Percentiles rank a stretch among this genome's conserved stretches.
These are phyloP conservation scores for Calocybe cyanea DNA, from an alignment of 768 basidiomycete species.

Conservation along the genomic window DNA sequence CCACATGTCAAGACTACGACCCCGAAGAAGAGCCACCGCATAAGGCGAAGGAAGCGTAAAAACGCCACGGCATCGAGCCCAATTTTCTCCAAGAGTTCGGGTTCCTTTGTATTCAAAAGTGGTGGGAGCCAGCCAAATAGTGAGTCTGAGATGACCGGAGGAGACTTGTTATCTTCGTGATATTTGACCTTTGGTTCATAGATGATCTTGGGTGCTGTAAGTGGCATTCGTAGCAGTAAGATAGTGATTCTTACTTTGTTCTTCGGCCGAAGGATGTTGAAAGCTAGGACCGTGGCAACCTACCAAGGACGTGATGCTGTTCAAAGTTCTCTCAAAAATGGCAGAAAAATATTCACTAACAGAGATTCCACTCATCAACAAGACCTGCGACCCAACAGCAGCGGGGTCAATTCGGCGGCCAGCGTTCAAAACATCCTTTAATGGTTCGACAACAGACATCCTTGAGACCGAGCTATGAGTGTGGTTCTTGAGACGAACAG, in stretches of 20 bases:
- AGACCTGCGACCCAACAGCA: constrained; percentile 71
- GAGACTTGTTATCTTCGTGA: constrained; percentile 67
- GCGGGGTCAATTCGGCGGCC: constrained; percentile 35
- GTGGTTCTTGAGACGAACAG: neutral
- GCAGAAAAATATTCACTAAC: constrained; percentile 36
- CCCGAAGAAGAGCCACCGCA: constrained; percentile 63
- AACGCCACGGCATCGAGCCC: constrained; percentile 92
- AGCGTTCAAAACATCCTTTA: constrained; percentile 3
- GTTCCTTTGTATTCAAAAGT: constrained; percentile 74
- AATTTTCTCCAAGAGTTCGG: constrained; percentile 73
- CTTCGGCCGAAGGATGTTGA: constrained; percentile 79
- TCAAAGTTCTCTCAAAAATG: neutral
- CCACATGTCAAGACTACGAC: constrained; percentile 61
- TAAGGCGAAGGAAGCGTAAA: constrained; percentile 84
- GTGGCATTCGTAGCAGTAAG: constrained; percentile 1
- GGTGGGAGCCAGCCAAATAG: constrained; percentile 88
- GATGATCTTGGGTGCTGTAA: constrained; percentile 51
- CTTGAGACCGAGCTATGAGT: neutral
- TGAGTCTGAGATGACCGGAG: constrained; percentile 74
- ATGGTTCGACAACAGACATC: neutral
- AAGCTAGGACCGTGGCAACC: constrained; percentile 63
- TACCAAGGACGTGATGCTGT: constrained; percentile 18
- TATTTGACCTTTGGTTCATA: constrained; percentile 94
- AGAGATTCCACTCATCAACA: constrained; percentile 65
- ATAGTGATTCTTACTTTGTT: constrained; percentile 58